Evolutionary conservation across 177 flowering plant genomes (phyloP), one percentile per base, ranked within the genome.

Genomic region (Vitis hybrid): DNA sequence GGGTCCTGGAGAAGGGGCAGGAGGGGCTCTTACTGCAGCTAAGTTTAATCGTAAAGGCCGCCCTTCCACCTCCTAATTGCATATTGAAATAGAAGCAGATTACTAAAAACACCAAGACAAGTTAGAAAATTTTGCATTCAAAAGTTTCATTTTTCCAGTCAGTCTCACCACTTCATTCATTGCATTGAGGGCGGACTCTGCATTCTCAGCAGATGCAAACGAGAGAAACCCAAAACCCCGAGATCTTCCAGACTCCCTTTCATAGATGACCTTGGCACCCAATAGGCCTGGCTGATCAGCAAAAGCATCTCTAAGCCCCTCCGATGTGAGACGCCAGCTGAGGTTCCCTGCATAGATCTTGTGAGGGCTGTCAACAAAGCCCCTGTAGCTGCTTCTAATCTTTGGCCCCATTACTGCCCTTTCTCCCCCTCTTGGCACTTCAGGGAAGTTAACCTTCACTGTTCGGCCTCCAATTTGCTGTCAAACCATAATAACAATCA

Each of bases 281-380:
- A 90, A 56, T 4, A 89, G 30, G 12, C 98, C 97, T 12, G 85
- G 90, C 70, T 86, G 90, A 21, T 70, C 77, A 0, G 77, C 84
- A 76, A 93, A 91, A 61, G 84, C 87, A 51, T 88, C 87, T 78
- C 80, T 80, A 8, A 93, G 91, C 61, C 71, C 86, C 61, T 93
- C 81, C 3, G 98, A 94, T 46, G 90, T 90, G 32, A 95, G 72
- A 53, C 70, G 63, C 99, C 99, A 95, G 35, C 83, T 79, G 14
- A 95, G 97, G 71, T 95, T 95, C 59, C 97, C 99, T 11, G 90
- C 97, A 82, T 95, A 95, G 62, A 95, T 73, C 77, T 95, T 95
- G 86, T 93, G 72, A 9, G 96, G 92, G 67, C 88, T 93, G 68
- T 95, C 98, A 9, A 95, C 69, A 58, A 81, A 93, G 61, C 81